phyloP scores from a whole-genome alignment of 495 filamentous ascomycete species.

The Xylaria grammica region DNA sequence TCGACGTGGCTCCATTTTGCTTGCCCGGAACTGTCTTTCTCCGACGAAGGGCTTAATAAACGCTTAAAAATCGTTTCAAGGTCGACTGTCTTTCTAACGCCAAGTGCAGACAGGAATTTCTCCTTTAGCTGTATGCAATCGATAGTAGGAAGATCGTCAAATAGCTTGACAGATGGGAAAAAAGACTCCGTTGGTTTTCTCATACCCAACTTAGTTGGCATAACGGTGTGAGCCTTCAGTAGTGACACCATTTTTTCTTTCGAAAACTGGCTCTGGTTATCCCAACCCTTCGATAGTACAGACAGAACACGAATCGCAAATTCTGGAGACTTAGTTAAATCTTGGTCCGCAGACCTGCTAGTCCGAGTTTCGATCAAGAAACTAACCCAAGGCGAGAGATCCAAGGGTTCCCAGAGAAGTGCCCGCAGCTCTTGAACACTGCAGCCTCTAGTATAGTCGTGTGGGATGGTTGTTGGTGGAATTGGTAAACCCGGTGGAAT shows the following conservation, averaged over 20 bases:
- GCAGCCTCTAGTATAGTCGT: conserved; percentile 69
- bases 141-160: conserved; percentile 88
- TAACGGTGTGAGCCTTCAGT: conserved; percentile 70
- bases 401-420: conserved; percentile 82
- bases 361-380: conserved; percentile 71
- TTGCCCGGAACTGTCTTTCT: conserved; percentile 45
- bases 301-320: conserved; percentile 81
- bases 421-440: conserved; percentile 64
- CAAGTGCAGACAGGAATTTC: conserved; percentile 80
- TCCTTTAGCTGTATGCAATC: conserved; percentile 82
- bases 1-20: conserved; percentile 90
- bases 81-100: conserved; percentile 87
- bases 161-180: conserved; percentile 89
- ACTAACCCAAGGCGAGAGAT: conserved; percentile 79
- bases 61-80: conserved; percentile 91
- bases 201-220: conserved; percentile 93
- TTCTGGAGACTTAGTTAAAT: conserved; percentile 70
- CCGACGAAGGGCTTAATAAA: conserved; percentile 63
- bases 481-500: conserved; percentile 84
- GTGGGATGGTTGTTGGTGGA: conserved; percentile 82
- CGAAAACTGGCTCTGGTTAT: conserved; percentile 65
- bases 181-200: conserved; percentile 84
- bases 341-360: conserved; percentile 42
- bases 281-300: conserved; percentile 88
- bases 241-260: conserved; percentile 68